Base-by-base conservation (phyloP, 129 eudicot species). In the Lactuca sativa region DNA sequence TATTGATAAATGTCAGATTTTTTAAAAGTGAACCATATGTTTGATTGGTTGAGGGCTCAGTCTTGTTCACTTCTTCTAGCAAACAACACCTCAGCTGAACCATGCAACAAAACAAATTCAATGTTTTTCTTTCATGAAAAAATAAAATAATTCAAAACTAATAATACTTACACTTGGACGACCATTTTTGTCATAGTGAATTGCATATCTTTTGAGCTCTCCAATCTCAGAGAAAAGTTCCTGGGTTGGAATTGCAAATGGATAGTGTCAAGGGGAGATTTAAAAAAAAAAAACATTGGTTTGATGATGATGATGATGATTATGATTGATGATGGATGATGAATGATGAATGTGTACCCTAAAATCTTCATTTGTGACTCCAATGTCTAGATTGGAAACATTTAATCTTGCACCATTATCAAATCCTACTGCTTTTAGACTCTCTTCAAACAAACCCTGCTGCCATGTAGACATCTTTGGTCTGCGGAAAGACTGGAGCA, bases 151-250 rank as follows among this genome's bases (percentile, higher is more conserved):
- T 9, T 12, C 14, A 32, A 18, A 66, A 79, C 11, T n/a, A n/a
- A n/a, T n/a, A n/a, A n/a, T n/a, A 41, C 96, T 85, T 86, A 92
- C 98, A 83, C 86, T 89, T 82, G 98, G 95, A 10, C 83, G 88
- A 4, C 98, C 98, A 73, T 72, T 74, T 80, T 85, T 86, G 80
- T 85, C 96, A 76, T 75, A 89, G 69, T 92, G 98, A 78, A 92
- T 77, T 17, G 92, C 98, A 67, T 84, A 92, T 66, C 96, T 85
- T 73, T 80, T 81, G 76, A 92, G 96, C 77, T 92, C 98, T 57
- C 98, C 98, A 30, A 92, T 83, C 67, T 92, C 96, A 72, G 96
- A 89, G 59, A 92, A 92, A 33, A 92, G 88, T 72, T 86, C 96
- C 98, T 92, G 11, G 2, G 6, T 41, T 41, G n/a, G 85, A 81